Evolutionary conservation across 2,329 filamentous ascomycete genomes (phyloP).

Genomic region (Cordyceps fumosorosea): DNA sequence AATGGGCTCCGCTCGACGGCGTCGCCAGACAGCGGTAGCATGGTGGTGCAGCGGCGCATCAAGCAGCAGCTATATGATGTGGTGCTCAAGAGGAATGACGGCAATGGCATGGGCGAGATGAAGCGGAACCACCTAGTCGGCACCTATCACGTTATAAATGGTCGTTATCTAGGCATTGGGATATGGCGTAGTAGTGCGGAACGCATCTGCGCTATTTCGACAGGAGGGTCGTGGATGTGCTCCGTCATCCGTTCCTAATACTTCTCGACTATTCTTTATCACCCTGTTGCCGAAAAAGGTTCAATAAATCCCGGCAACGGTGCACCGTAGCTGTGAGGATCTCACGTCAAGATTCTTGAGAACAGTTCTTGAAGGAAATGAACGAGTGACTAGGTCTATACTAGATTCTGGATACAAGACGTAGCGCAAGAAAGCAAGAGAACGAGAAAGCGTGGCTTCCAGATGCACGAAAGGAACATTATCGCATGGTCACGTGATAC

Average conservation of each 20-base stretch:
- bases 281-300: no score
- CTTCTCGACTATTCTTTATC: no score
- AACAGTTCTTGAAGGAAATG: no score
- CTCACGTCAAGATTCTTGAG: no score
- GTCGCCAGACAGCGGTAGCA: slow-evolving; percentile 15
- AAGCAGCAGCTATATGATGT: slow-evolving; percentile 26
- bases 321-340: no score
- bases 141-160: slow-evolving; percentile 26
- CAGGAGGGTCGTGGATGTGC: slow-evolving; percentile 28
- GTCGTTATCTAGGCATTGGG: slow-evolving; percentile 24
- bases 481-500: no score
- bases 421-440: no score
- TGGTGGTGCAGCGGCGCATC: slow-evolving; percentile 27
- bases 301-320: no score
- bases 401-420: no score
- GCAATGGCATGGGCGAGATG: slow-evolving; percentile 17
- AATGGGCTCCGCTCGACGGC: neutral
- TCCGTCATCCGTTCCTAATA: slow-evolving; percentile 18
- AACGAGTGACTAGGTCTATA: no score
- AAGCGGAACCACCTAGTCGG: slow-evolving; percentile 26
- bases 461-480: no score
- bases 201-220: slow-evolving; percentile 26
- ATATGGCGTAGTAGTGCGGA: slow-evolving; percentile 25
- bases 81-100: slow-evolving; percentile 17
- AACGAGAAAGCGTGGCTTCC: no score